Percentiles rank a stretch among this genome's conserved stretches.
Evolutionary conservation across 306 rosid genomes (phyloP).

Genomic region (Gastrolobium bilobum): DNA sequence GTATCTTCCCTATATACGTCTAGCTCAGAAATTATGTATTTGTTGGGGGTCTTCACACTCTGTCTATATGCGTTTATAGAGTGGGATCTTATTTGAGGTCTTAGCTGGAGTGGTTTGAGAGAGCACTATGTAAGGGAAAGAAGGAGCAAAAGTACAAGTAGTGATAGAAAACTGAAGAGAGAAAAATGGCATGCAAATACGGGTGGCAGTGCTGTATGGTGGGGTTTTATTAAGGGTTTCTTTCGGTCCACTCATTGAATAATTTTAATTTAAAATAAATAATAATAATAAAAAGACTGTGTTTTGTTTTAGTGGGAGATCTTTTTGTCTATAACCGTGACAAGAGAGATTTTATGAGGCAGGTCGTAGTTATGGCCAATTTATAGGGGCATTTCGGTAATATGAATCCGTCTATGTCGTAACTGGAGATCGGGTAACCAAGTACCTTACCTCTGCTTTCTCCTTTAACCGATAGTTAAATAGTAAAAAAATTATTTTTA

Average conservation of each 20-base stretch:
- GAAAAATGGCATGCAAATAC: constrained; percentile 65
- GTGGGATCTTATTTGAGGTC: too few species aligned
- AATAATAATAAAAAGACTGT: neutral
- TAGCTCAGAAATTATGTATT: neutral
- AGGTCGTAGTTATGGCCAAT: constrained; percentile 26
- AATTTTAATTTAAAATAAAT: neutral
- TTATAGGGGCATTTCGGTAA: constrained; percentile 31
- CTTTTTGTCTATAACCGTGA: constrained; percentile 58
- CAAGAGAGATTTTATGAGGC: constrained; percentile 42
- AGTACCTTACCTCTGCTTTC: neutral
- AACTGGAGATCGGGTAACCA: neutral
- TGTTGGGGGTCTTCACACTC: neutral
- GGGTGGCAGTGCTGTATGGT: constrained; percentile 63
- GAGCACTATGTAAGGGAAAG: constrained; percentile 8
- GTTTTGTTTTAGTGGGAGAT: constrained; percentile 18
- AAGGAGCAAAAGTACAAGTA: constrained; percentile 37
- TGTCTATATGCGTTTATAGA: too few species aligned
- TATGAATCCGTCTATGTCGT: neutral
- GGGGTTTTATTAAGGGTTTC: constrained; percentile 78
- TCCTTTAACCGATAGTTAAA: constrained; percentile 5
- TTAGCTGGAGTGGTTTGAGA: neutral
- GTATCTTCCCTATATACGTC: too few species aligned
- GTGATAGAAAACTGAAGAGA: neutral
- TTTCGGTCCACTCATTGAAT: constrained; percentile 39
- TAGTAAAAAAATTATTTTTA: neutral